Base-by-base conservation (phyloP, 805 yeast genomes). In the Kuraishia capsulata region DNA sequence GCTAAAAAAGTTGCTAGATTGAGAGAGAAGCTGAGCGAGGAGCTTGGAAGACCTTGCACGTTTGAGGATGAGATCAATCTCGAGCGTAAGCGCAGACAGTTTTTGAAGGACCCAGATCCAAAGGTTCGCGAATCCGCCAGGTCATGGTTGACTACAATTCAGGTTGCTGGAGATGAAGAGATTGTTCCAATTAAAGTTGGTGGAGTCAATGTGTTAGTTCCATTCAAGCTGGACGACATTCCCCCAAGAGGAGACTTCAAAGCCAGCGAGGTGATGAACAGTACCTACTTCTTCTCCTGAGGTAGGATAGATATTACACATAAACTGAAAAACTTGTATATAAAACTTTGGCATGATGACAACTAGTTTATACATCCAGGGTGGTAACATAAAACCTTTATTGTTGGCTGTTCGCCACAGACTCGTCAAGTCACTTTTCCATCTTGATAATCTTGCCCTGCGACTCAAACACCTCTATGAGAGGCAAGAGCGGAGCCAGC, bases 211-310 rank as follows among this genome's bases (percentile, higher is more conserved):
- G 65, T 81, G 2, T 61, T 85, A 40, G 78, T 76, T 6, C 95
- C 95, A 4, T 65, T 87, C 49, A 61, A 57, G 33, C 64, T 87
- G 44, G 94, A 95, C 0, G 69, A 65, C 0, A 73, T 86, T 31
- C 96, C 96, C 11, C 63, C 70, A 36, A 80, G 74, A 56, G 98
- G 97, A 37, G 78, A 77, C 14, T 85, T 90, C 49, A 94, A 90
- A 52, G 94, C 90, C 28, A 61, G 64, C 30, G 73, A 71, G 41
- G 81, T 89, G 32, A 70, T 71, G 52, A 73, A 78, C 36, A 85
- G 96, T 44, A 69, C 70, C 24, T 90, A 90, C 59, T 90, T 90
- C 70, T 90, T 90, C 49, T 57, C 35, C 14, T 37, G 24, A 41
- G 3, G 13, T 13, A 20, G 10, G 18, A 33, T 13, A 20, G 14